These are phyloP conservation scores for Acacia confusa DNA, from an alignment of 306 rosid species.

Conservation along the genomic window DNA sequence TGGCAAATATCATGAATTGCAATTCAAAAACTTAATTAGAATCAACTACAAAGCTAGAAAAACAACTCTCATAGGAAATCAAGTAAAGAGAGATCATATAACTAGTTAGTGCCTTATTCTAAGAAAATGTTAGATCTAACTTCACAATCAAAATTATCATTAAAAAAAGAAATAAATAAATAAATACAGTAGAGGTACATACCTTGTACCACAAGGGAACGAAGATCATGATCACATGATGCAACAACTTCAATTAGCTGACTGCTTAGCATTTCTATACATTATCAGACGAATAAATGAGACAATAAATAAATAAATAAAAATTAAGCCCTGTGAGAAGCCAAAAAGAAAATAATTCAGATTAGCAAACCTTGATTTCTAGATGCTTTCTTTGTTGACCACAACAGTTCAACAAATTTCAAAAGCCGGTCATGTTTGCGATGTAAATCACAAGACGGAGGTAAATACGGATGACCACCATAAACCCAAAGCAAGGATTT, in stretches of 20 bases:
- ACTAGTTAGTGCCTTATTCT: not conserved
- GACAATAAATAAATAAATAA: not conserved
- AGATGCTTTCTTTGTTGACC: slow-evolving; percentile 55
- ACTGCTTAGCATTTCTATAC: slow-evolving; percentile 37
- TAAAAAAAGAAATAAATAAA: not conserved
- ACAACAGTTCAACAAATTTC: slow-evolving; percentile 54
- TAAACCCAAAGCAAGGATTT: slow-evolving; percentile 79
- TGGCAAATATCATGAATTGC: not conserved
- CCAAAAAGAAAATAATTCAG: slow-evolving; percentile 24
- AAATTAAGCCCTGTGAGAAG: not conserved
- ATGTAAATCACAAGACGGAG: slow-evolving; percentile 58
- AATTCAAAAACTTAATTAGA: not conserved
- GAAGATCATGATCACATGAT: slow-evolving; percentile 49
- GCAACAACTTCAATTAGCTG: slow-evolving; percentile 46
- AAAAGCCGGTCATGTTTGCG: slow-evolving; percentile 55
- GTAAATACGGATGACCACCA: slow-evolving; percentile 88
- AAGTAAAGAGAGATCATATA: slow-evolving; percentile 5
- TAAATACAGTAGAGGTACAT: not conserved
- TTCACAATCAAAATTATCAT: not conserved
- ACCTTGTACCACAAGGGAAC: slow-evolving; percentile 76
- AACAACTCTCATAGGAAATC: not conserved
- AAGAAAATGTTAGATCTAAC: not conserved
- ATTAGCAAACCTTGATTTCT: slow-evolving; percentile 48
- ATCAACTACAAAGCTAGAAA: not conserved
- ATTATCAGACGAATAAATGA: slow-evolving; percentile 7